Conservation (phyloP, 768 basidiomycete genomes). For the Rubroboletus satanas region DNA sequence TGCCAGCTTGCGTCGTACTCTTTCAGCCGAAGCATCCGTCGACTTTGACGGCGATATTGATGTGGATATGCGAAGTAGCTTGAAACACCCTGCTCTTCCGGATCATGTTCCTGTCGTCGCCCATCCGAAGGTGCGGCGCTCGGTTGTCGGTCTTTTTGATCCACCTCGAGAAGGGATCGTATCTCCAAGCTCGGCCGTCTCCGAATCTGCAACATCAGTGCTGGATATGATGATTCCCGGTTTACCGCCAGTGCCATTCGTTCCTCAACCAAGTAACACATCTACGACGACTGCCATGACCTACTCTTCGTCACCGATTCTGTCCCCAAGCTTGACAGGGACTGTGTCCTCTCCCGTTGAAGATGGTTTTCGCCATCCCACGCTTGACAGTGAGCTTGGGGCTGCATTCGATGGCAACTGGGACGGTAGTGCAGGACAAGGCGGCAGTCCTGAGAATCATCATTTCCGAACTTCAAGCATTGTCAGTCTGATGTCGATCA, state of each 20-base stretch:
- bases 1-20: constrained; percentile 26
- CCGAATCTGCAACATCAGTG: constrained; percentile 19
- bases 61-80: constrained; percentile 25
- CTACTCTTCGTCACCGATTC: constrained; percentile 21
- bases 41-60: constrained; percentile 21
- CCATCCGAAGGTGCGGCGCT: constrained; percentile 41
- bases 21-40: constrained; percentile 21
- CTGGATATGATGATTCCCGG: constrained; percentile 33
- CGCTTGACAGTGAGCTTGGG: constrained; percentile 59
- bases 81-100: constrained; percentile 10
- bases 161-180: constrained; percentile 15
- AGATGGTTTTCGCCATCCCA: constrained; percentile 22
- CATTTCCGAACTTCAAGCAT: constrained; percentile 56
- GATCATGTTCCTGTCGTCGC: constrained; percentile 19
- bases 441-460: constrained; percentile 32
- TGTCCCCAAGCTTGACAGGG: constrained; percentile 3
- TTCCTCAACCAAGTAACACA: constrained; percentile 30
- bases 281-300: constrained; percentile 15
- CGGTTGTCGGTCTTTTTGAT: constrained; percentile 64
- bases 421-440: constrained; percentile 6
- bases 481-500: constrained; percentile 42
- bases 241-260: constrained; percentile 32
- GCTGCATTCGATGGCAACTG: constrained; percentile 39
- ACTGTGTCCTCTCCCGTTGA: constrained; percentile 6
- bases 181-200: constrained; percentile 9